phyloP scores from a whole-genome alignment of 345 rosid species.

The Adansonia digitata region DNA sequence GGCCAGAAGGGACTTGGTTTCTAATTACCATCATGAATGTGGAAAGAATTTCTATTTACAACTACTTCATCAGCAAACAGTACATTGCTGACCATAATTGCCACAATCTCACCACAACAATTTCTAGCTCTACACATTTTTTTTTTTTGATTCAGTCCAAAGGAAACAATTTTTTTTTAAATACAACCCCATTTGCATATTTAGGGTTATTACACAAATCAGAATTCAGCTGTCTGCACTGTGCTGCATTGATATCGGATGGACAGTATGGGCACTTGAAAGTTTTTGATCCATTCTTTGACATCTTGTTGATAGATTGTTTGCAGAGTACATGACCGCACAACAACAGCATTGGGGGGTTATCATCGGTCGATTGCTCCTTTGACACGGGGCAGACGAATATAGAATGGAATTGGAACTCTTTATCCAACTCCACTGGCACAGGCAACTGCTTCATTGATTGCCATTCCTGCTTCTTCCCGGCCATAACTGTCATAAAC shows the following conservation, averaged over 20 bases:
- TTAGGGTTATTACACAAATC: conserved; percentile 13
- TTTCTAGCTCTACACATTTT: conserved; percentile 17
- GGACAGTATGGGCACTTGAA: conserved; percentile 71
- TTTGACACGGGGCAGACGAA: conserved; percentile 68
- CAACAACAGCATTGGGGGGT: conserved; percentile 67
- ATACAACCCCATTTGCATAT: conserved; percentile 20
- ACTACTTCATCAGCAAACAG: conserved; percentile 22
- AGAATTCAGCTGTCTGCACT: conserved; percentile 47
- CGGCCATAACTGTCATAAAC: conserved; percentile 49
- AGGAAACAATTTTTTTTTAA: conserved; percentile 4
- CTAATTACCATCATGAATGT: neutral
- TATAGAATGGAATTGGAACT: conserved; percentile 59
- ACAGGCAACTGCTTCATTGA: conserved; percentile 58
- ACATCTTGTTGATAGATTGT: conserved; percentile 50
- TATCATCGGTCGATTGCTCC: conserved; percentile 57
- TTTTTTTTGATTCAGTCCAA: neutral
- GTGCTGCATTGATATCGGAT: conserved; percentile 32
- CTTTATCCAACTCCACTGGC: conserved; percentile 49
- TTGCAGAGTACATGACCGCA: conserved; percentile 68
- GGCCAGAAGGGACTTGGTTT: neutral
- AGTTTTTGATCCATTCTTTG: conserved; percentile 37
- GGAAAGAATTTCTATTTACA: conserved; percentile 43
- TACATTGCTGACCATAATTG: conserved; percentile 17
- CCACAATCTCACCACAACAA: conserved; percentile 14
- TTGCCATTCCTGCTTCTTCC: conserved; percentile 59